These are phyloP conservation scores for Malus fusca DNA, from an alignment of 306 rosid genomes.

Conservation along the genomic window DNA sequence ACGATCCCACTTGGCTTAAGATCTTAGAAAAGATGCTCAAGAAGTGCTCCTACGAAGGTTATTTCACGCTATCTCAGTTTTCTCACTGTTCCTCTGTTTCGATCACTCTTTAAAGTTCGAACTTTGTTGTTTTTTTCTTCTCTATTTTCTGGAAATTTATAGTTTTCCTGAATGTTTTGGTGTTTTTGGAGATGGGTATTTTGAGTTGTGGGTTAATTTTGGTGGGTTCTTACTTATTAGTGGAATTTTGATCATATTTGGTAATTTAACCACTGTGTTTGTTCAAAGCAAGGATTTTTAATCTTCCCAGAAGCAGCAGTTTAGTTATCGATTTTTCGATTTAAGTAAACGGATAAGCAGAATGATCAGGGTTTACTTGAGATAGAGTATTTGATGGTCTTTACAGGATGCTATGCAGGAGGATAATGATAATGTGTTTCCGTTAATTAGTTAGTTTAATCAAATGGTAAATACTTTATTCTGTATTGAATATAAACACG, in stretches of 20 bases:
- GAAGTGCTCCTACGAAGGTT: conserved; percentile 86
- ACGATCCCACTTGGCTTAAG: conserved; percentile 93
- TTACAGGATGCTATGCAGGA: background rate
- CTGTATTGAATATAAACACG: background rate
- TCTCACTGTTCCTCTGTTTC: background rate
- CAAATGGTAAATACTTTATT: background rate
- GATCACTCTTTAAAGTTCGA: background rate
- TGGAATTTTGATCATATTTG: background rate
- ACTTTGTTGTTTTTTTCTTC: background rate
- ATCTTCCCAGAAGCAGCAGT: background rate
- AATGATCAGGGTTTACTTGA: background rate
- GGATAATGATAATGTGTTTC: background rate
- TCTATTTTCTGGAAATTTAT: background rate
- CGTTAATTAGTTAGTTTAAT: background rate
- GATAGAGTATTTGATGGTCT: background rate
- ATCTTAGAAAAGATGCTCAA: conserved; percentile 97
- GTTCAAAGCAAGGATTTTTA: background rate
- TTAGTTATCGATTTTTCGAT: background rate
- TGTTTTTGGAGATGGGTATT: conserved; percentile 6
- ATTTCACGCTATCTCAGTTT: background rate
- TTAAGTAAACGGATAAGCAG: background rate
- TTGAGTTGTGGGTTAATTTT: conserved; percentile 4
- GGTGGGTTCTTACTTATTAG: background rate
- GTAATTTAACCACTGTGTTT: background rate
- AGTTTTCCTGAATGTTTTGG: background rate